Evolutionary conservation across 345 rosid genomes (phyloP).

Genomic region (Brassica cretica): DNA sequence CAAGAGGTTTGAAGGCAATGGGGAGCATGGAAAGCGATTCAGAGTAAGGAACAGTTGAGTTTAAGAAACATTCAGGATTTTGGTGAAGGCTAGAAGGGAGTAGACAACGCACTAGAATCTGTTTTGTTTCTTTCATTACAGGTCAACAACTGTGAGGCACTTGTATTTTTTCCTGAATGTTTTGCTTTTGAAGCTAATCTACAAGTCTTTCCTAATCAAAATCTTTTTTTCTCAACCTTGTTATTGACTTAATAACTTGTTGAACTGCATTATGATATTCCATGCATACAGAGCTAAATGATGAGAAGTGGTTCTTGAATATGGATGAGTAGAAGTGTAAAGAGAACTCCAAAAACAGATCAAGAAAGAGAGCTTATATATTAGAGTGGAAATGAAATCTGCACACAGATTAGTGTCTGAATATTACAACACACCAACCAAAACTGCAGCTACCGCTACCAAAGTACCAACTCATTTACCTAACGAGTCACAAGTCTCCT

Average conservation of each 20-base stretch:
- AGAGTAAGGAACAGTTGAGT: conserved; percentile 23
- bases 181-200: conserved; percentile 28
- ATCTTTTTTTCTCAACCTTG: not conserved
- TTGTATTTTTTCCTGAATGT: conserved; percentile 26
- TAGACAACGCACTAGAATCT: conserved; percentile 8
- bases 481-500: conserved; percentile 25
- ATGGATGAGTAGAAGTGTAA: not conserved
- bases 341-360: not conserved
- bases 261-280: not conserved
- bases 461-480: conserved; percentile 27
- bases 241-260: not conserved
- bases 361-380: conserved; percentile 13
- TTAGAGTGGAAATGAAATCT: conserved; percentile 21
- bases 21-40: conserved; percentile 66
- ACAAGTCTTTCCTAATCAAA: conserved; percentile 12
- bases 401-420: conserved; percentile 29
- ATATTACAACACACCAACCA: conserved; percentile 40
- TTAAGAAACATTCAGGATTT: conserved; percentile 13
- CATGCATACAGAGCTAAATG: not conserved
- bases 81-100: conserved; percentile 23
- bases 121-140: conserved; percentile 16
- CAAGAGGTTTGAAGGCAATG: conserved; percentile 69
- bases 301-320: not conserved
- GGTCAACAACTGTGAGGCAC: conserved; percentile 25
- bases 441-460: conserved; percentile 39